Percentiles rank a stretch among this genome's conserved stretches.
phyloP scores from a whole-genome alignment of 129 eudicot species.

The Escallonia rubra region DNA sequence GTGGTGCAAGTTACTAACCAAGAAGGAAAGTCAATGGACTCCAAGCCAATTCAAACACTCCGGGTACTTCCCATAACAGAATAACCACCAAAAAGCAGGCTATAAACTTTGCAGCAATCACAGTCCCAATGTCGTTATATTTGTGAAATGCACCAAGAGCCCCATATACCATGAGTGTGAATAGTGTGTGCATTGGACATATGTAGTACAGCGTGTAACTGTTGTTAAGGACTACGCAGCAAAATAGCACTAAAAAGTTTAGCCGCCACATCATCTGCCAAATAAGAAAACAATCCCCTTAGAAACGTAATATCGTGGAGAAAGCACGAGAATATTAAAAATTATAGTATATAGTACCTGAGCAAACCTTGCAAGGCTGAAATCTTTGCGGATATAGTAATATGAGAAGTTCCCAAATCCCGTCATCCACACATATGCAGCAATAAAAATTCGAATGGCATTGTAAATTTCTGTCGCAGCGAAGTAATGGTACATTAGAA shows the following conservation, averaged over 20 bases:
- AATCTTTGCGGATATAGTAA: constrained; percentile 82
- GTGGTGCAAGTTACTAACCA: constrained; percentile 43
- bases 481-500: constrained; percentile 86
- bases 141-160: constrained; percentile 74
- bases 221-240: constrained; percentile 72
- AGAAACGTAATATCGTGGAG: not conserved
- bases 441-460: constrained; percentile 75
- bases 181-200: constrained; percentile 96
- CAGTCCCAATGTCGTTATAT: constrained; percentile 58
- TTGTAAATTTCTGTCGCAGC: constrained; percentile 81
- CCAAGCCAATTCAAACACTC: constrained; percentile 77
- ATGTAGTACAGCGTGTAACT: constrained; percentile 74
- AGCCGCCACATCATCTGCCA: constrained; percentile 97
- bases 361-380: constrained; percentile 81
- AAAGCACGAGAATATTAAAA: not conserved
- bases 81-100: constrained; percentile 70
- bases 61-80: constrained; percentile 86
- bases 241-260: constrained; percentile 64
- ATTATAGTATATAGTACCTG: constrained; percentile 42
- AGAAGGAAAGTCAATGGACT: constrained; percentile 79
- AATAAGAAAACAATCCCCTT: constrained; percentile 11
- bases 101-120: constrained; percentile 58
- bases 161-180: constrained; percentile 88
- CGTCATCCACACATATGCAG: constrained; percentile 96
- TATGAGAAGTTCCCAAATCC: constrained; percentile 95